phyloP scores from a whole-genome alignment of 768 basidiomycete genomes.

The Wakefieldia striispora region DNA sequence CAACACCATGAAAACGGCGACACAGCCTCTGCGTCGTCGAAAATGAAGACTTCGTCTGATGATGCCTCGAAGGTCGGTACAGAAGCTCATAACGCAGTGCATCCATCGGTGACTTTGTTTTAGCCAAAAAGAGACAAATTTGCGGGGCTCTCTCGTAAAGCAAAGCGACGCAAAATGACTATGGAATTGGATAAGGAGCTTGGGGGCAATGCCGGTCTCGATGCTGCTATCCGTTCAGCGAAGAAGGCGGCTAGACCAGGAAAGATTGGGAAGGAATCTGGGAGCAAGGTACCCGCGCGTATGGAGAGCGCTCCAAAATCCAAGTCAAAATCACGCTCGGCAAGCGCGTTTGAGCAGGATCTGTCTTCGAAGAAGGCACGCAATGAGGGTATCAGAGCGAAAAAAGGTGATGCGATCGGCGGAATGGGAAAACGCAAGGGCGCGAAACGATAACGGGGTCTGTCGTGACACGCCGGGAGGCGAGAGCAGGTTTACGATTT shows the following conservation, averaged over 20 bases:
- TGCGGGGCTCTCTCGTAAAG: conserved; percentile 81
- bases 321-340: conserved; percentile 32
- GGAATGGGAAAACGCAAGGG: conserved; percentile 50
- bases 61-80: conserved; percentile 42
- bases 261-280: conserved; percentile 70
- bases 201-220: conserved; percentile 51
- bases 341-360: conserved; percentile 59
- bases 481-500: not conserved
- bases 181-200: conserved; percentile 73
- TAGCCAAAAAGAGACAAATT: conserved; percentile 77
- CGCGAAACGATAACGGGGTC: conserved; percentile 31
- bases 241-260: conserved; percentile 74
- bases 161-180: conserved; percentile 85
- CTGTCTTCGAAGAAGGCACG: conserved; percentile 42
- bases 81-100: not conserved
- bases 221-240: conserved; percentile 80
- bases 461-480: not conserved
- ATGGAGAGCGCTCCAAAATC: conserved; percentile 32
- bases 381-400: conserved; percentile 63
- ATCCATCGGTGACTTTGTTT: conserved; percentile 4
- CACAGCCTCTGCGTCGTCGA: conserved; percentile 35
- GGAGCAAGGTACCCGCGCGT: conserved; percentile 32
- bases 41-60: conserved; percentile 33
- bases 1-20: conserved; percentile 64
- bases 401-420: conserved; percentile 56